Evolutionary conservation across 1,284 basidiomycete species (phyloP), one percentile per base, ranked within the genome.

Genomic region (Peniophora sp.): DNA sequence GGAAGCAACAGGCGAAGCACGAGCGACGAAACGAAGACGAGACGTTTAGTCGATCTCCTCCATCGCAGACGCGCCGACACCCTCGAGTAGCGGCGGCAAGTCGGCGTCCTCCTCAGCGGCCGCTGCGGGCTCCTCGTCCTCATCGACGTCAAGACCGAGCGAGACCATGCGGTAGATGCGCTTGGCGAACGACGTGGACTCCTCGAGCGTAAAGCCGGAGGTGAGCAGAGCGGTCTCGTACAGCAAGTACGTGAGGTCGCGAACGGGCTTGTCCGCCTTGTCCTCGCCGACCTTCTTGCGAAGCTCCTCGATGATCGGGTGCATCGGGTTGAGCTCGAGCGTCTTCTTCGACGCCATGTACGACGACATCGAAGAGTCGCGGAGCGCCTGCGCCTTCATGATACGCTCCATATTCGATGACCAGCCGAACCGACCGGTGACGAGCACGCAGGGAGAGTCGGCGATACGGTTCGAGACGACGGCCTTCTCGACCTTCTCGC

Each of bases 271-370:
- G 86, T 99, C 97, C 55, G 90, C 88, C 79, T 96, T 92, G 79
- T 99, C 96, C 71, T 94, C 92, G 52, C 90, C 76, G 57, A 97
- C 91, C 79, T 97, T 97, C 64, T 82, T 81, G 76, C 86, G 92
- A 64, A 99, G 81, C 76, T 98, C 96, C 78, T 92, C 94, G 75
- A 99, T 78, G 74, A 99, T 97, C 47, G 92, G 73, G 77, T 99
- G 95, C 61, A 70, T 72, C 17, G 95, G 90, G 85, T 99, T 98
- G 61, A 99, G 83, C 78, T 99, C 96, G 59, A 99, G 83, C 17
- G 96, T 98, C 89, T 98, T 98, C 85, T 98, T 98, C 57, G 87
- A 91, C 34, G 91, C 90, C 95, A 98, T 97, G 82, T 98, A 98
- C 46, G 92, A 95, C 27, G 94, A 97, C 96, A 99, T 97, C 55